Evolutionary conservation across 2,329 filamentous ascomycete genomes (phyloP).

Genomic region (Phaeosphaeriaceae sp.): DNA sequence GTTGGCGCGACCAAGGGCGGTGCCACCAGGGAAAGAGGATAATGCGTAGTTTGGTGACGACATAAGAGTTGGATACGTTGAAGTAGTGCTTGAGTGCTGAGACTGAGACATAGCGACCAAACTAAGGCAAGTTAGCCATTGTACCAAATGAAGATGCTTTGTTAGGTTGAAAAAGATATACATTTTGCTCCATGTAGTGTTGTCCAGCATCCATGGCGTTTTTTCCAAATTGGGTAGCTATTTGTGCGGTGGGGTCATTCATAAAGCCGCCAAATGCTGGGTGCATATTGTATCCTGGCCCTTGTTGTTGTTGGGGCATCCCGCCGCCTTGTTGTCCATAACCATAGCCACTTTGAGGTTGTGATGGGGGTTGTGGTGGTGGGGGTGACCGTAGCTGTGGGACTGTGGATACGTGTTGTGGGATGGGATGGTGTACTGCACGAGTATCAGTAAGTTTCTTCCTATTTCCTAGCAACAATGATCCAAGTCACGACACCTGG

Average conservation of each 20-base stretch:
- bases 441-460: background rate
- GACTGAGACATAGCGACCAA: constrained; percentile 87
- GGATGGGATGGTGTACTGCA: constrained; percentile 81
- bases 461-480: too few relatives aligned
- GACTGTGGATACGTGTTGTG: constrained; percentile 97
- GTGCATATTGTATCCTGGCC: constrained; percentile 49
- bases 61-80: constrained; percentile 97
- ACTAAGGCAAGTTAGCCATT: constrained; percentile 50
- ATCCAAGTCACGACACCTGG: too few relatives aligned
- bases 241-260: constrained; percentile 91
- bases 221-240: constrained; percentile 93
- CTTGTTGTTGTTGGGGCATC: constrained; percentile 48
- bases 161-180: constrained; percentile 53
- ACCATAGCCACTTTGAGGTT: constrained; percentile 70
- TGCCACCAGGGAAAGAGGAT: constrained; percentile 98
- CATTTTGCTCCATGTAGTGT: constrained; percentile 94
- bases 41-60: constrained; percentile 88
- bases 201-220: constrained; percentile 89
- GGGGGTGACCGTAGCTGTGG: constrained; percentile 95
- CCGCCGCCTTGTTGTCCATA: constrained; percentile 69
- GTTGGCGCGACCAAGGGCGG: constrained; percentile 94
- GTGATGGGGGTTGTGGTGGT: constrained; percentile 74
- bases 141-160: background rate
- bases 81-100: constrained; percentile 97
- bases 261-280: constrained; percentile 89